Evolutionary conservation across 371 early-diverging fungal species (phyloP).

Genomic region (Mucor sp.): DNA sequence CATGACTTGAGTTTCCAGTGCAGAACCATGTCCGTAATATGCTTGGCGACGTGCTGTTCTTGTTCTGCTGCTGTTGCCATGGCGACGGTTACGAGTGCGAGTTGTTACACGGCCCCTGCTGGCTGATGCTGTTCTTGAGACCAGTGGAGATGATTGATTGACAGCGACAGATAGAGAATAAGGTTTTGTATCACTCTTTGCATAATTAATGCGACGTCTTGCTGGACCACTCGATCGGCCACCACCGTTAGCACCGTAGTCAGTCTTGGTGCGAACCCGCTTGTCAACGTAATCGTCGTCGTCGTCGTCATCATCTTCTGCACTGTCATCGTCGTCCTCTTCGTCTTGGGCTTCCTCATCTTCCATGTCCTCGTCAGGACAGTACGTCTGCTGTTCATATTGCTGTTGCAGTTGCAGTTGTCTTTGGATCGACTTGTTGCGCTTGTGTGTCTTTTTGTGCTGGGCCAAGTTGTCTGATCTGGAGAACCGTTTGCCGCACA

Average conservation of each 20-base stretch:
- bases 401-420: background rate
- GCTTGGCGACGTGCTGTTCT: background rate
- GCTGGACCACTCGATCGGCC: background rate
- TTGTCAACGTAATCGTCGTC: background rate
- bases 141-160: background rate
- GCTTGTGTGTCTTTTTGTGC: slow-evolving; percentile 64
- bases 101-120: background rate
- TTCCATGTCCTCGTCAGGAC: background rate
- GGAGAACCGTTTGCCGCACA: slow-evolving; percentile 79
- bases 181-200: slow-evolving; percentile 3
- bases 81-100: background rate
- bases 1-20: background rate
- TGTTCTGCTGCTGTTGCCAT: background rate
- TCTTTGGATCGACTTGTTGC: slow-evolving; percentile 24
- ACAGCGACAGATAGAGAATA: background rate
- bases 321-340: background rate
- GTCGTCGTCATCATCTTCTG: slow-evolving; percentile 1
- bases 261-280: background rate
- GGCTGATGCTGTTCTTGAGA: background rate
- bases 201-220: background rate
- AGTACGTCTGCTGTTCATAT: background rate
- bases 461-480: slow-evolving; percentile 75
- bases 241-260: background rate
- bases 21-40: background rate
- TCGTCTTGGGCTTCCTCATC: background rate